Base-by-base conservation (phyloP, 2,329 filamentous ascomycete genomes). In the Colletotrichum eleusines region DNA sequence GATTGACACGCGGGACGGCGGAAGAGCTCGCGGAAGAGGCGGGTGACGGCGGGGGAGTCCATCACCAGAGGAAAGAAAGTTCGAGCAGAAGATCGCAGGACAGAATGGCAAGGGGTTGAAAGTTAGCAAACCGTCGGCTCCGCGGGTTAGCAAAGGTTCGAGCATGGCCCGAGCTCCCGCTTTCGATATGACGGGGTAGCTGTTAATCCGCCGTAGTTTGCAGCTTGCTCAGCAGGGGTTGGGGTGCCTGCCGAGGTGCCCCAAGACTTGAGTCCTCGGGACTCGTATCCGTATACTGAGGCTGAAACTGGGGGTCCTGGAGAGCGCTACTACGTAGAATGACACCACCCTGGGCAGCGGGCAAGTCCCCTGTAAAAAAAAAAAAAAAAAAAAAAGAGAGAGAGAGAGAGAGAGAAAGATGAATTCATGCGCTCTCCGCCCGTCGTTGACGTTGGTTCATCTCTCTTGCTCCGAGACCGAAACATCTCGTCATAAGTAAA, bases 21-120 rank as follows among this genome's bases (percentile, higher is more conserved):
- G 76, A 97, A 97, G 51, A 98, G 89, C 84, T 94, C 93, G 76
- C 92, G 90, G 77, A 98, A 95, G 78, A 97, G 87, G 78, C 91
- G 92, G 59, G 89, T 89, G 74, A 94, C 87, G 73, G 93, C 84
- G 70, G 92, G 91, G 23, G 93, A 95, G 83, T 97, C 94, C 94
- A 97, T 97, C 75, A 33, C 74, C 74, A 61, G 38, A 44, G 48
- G 7, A 7, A 16, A 4, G 7, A 7, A 16, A 4, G 7, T 23
- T 63, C 33, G 48, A 28, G 54, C 3, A 28, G 61, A 38, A 73
- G 61, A 62, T 63, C 73, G 69, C 61, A 57, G 70, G 54, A 42
- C 59, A 59, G 65, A 68, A 54, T 58, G 51, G 71, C 20, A 46
- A 46, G 58, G 70, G 57, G 55, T 40, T 51, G 33, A 40, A 62